A percentile compares a stretch with the other conserved stretches of the same genome.
phyloP scores from a whole-genome alignment of 106 monocot genomes.

The Allium fistulosum region DNA sequence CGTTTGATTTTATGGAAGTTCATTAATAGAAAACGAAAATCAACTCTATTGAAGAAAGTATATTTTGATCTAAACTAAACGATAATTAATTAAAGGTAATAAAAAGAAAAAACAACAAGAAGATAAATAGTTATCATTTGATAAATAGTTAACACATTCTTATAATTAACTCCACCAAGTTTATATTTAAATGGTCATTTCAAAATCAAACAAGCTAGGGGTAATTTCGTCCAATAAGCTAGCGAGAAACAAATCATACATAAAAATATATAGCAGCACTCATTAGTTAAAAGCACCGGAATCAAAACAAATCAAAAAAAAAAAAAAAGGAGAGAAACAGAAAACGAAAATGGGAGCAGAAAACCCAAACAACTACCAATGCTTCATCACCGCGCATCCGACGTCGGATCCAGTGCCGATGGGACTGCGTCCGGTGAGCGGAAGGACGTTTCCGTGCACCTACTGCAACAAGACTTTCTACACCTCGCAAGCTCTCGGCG shows the following conservation, averaged over 20 bases:
- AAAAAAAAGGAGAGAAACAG: neutral
- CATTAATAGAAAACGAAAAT: no score
- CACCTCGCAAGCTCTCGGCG: slow-evolving; percentile 13
- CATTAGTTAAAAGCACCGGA: no score
- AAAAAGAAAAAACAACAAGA: neutral
- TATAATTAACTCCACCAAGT: no score
- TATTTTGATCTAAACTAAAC: neutral
- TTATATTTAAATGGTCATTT: no score
- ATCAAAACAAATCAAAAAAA: neutral
- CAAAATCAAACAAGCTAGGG: neutral
- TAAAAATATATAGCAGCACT: no score
- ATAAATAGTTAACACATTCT: no score
- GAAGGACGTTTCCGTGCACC: slow-evolving; percentile 10
- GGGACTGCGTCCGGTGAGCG: neutral
- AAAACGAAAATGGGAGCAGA: neutral
- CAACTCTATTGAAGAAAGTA: no score
- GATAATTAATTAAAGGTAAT: neutral
- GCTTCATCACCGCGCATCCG: neutral
- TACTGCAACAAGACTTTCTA: slow-evolving; percentile 13
- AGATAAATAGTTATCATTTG: no score
- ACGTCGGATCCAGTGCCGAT: neutral
- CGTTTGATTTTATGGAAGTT: no score
- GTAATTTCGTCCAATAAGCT: neutral
- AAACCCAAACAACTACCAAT: neutral
- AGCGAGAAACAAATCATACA: neutral